phyloP scores from a whole-genome alignment of 2,329 filamentous ascomycete genomes.

The Colletotrichum orchidophilum region DNA sequence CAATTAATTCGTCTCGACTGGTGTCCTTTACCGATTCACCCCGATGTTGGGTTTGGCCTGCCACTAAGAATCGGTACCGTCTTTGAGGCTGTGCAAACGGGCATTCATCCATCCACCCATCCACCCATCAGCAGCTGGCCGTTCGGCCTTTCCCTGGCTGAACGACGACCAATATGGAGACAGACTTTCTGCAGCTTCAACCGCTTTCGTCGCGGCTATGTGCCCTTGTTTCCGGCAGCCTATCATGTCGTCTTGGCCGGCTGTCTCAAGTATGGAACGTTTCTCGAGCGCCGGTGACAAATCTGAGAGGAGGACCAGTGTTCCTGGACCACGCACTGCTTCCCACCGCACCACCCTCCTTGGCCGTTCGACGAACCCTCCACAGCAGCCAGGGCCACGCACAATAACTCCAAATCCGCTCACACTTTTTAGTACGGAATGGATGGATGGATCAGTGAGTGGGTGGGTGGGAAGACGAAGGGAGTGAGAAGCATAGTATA shows the following conservation, averaged over 20 bases:
- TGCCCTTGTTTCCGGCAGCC: background rate
- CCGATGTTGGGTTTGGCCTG: slow-evolving; percentile 1
- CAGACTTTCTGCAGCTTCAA: slow-evolving; percentile 23
- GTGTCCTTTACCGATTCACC: slow-evolving; percentile 18
- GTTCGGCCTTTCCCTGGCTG: slow-evolving; percentile 1
- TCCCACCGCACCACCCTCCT: slow-evolving; percentile 6
- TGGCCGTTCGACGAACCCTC: slow-evolving; percentile 30
- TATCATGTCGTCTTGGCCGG: slow-evolving; percentile 1
- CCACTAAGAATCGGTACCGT: slow-evolving; percentile 17
- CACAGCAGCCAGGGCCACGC: slow-evolving; percentile 24
- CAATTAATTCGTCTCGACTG: slow-evolving; percentile 8
- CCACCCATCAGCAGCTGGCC: background rate
- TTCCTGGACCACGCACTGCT: slow-evolving; percentile 15
- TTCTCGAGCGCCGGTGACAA: slow-evolving; percentile 16
- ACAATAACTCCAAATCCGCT: slow-evolving; percentile 9
- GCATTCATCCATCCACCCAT: slow-evolving; percentile 3
- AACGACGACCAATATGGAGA: background rate
- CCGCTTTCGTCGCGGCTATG: background rate
- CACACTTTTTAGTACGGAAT: background rate
- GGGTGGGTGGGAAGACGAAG: background rate
- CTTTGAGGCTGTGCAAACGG: slow-evolving; percentile 22
- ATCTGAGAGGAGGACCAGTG: background rate
- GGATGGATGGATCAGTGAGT: background rate
- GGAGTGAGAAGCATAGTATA: background rate
- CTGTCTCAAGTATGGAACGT: background rate